Percentiles rank a stretch among this genome's conserved stretches.
Evolutionary conservation across 192 early-diverging fungal species (phyloP).

Genomic region (Rhizophagus sp.): DNA sequence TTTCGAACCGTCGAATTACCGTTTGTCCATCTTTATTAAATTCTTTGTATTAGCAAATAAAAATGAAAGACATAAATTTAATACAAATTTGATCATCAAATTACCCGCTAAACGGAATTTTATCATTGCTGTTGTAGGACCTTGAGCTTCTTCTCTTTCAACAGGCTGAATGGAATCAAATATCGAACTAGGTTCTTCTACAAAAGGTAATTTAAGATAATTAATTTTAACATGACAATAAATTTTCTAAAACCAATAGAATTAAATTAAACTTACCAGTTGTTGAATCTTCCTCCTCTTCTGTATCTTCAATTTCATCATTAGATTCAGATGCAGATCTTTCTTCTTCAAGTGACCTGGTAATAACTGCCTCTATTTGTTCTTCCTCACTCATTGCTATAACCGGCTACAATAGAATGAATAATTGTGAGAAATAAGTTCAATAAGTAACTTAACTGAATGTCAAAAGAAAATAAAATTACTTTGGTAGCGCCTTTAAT

Average conservation of each 20-base stretch:
- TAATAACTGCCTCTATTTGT: slow-evolving; percentile 71
- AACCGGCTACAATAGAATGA: not conserved
- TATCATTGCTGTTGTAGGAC: slow-evolving; percentile 3
- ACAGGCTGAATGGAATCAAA: slow-evolving; percentile 27
- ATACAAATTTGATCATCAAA: not conserved
- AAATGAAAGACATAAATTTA: not conserved
- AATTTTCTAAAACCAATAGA: not conserved
- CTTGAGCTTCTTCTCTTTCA: slow-evolving; percentile 8
- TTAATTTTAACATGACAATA: not conserved
- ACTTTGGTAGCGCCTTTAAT: not conserved
- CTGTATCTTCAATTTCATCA: slow-evolving; percentile 29
- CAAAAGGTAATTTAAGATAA: not conserved
- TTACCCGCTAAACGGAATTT: slow-evolving; percentile 27
- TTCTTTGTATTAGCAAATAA: not conserved
- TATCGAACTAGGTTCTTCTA: not conserved
- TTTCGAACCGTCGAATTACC: slow-evolving; percentile 74
- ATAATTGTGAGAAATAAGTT: not conserved
- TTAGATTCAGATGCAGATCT: not conserved
- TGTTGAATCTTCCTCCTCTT: slow-evolving; percentile 19
- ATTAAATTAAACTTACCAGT: slow-evolving; percentile 8
- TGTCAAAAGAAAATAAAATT: no score
- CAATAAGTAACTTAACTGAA: not conserved
- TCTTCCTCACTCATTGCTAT: slow-evolving; percentile 88
- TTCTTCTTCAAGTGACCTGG: no score
- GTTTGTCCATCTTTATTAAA: slow-evolving; percentile 72